A percentile compares a stretch with the other conserved stretches of the same genome.
Conservation (phyloP, 1,284 basidiomycete genomes). For the Irpex sp. region DNA sequence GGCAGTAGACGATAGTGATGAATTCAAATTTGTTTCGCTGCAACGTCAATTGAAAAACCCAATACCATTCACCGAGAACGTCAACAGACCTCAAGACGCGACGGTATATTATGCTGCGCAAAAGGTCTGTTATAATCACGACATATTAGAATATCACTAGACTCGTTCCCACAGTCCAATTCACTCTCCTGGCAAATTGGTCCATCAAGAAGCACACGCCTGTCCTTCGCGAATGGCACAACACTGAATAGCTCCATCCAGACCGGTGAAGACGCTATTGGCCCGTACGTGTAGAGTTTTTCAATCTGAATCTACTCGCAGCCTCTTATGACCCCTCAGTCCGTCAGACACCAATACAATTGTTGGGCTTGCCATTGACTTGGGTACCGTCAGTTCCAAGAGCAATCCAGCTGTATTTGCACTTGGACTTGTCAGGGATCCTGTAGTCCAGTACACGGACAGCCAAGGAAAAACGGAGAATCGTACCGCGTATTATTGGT, state of each 20-base stretch:
- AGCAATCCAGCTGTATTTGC: constrained; percentile 19
- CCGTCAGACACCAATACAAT: neutral
- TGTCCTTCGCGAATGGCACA: neutral
- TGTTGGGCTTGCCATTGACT: constrained; percentile 14
- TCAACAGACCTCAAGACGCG: neutral
- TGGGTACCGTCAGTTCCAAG: constrained; percentile 19
- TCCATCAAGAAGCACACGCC: neutral
- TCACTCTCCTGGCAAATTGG: neutral
- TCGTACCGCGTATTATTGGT: constrained; percentile 22
- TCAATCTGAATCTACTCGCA: neutral
- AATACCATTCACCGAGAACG: neutral
- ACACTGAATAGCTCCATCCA: neutral
- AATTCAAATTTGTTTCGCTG: neutral
- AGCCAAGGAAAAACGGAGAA: constrained; percentile 13
- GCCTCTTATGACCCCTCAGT: neutral
- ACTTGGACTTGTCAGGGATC: constrained; percentile 22
- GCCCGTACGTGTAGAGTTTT: neutral
- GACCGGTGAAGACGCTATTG: neutral
- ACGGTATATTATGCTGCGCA: neutral
- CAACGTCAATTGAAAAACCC: neutral
- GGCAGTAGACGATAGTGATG: neutral
- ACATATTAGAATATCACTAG: neutral
- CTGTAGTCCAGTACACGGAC: constrained; percentile 19
- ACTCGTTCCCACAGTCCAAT: neutral
- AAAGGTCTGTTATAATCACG: neutral